Base-by-base conservation (phyloP, 73 alveolate species). In the Uronychia binucleata region DNA sequence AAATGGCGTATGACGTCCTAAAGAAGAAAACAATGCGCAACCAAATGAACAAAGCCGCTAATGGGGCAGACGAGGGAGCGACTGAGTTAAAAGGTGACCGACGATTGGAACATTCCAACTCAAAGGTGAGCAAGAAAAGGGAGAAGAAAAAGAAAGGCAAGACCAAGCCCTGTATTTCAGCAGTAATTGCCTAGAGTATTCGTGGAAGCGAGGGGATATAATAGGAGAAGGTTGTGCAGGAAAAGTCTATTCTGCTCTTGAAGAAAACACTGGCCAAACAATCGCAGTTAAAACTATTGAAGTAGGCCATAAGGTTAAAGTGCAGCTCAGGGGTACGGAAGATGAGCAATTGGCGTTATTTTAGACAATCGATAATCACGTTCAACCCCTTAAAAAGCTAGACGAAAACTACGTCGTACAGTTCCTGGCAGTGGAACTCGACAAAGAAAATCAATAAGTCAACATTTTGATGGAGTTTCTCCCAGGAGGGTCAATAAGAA, bases 191-290 rank as follows among this genome's bases (percentile, higher is more conserved):
- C n/a, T n/a, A n/a, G n/a, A 46, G 67, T 46, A 46, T 46, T 46
- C n/a, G 29, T 81, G 88, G 88, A 11, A 58, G 59, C 76, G 28
- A 5, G 88, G 99, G 13, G 95, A 97, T 31, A 86, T 89, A 57
- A 35, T 97, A n/a, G 99, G 99, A 1, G 86, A 89, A 83, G 99
- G 99, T 1, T 92, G 99, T 8, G 93, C 86, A 88, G 99, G 99
- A 1, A 90, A 90, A 83, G 99, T 97, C 14, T 91, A 91, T 77
- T 81, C 93, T 82, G 96, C 96, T 28, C 87, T 97, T 46, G 95
- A 96, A 60, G 59, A 77, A 35, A 87, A 90, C 28, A 95, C 93
- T 59, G 98, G 98, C 0, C 75, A 86, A 83, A 82, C 91, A 1
- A 80, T 91, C 32, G 98, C 99, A 5, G 95, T 97, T 30, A 95